Evolutionary conservation across 257 asterid genomes (phyloP).

Genomic region (Plantago elongata): DNA sequence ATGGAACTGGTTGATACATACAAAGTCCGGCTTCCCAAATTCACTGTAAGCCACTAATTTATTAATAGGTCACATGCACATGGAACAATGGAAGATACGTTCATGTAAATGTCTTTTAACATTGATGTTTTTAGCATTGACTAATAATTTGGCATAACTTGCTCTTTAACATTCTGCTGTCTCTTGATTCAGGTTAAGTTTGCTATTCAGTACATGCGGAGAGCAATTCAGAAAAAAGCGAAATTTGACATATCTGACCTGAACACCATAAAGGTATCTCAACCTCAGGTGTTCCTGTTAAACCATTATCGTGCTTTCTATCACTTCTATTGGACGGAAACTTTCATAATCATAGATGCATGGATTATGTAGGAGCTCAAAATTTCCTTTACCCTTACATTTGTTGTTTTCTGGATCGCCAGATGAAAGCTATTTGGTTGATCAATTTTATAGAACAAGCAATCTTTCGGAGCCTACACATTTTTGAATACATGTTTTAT

Average conservation of each 20-base stretch:
- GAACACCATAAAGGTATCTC: conserved; percentile 73
- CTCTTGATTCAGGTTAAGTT: conserved; percentile 58
- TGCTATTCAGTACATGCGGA: conserved; percentile 85
- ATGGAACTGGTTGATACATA: conserved; percentile 92
- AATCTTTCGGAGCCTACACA: too few species aligned
- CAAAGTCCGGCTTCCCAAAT: conserved; percentile 85
- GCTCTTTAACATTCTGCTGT: neutral
- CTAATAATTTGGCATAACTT: neutral
- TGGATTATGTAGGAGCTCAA: too few species aligned
- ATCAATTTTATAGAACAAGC: too few species aligned
- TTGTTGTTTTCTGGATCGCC: too few species aligned
- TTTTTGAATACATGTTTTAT: too few species aligned
- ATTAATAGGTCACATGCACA: conserved; percentile 5
- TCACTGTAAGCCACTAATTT: conserved; percentile 57
- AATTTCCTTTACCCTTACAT: too few species aligned
- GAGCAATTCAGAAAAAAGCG: conserved; percentile 74
- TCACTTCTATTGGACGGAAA: too few species aligned
- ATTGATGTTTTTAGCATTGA: conserved; percentile 10
- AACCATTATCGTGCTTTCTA: neutral
- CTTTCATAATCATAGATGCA: too few species aligned
- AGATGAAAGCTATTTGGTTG: too few species aligned
- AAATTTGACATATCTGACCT: conserved; percentile 79
- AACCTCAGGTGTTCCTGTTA: conserved; percentile 10
- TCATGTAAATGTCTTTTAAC: conserved; percentile 8
- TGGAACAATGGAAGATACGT: neutral